A percentile compares a stretch with the other conserved stretches of the same genome.
Evolutionary conservation across 352 stramenopile genomes (phyloP).

Genomic region (Peronospora tabacina): DNA sequence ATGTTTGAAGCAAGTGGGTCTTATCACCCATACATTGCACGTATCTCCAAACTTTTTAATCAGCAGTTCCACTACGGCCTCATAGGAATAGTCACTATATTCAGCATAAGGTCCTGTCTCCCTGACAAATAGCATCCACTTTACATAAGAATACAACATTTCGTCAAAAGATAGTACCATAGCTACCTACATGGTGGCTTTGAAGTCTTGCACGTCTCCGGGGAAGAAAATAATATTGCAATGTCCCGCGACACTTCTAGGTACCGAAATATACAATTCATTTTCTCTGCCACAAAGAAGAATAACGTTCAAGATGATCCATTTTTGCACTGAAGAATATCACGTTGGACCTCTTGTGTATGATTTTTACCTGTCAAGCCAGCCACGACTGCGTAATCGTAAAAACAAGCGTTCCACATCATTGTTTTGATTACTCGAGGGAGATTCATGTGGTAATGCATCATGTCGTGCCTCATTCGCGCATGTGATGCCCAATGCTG

Average conservation of each 20-base stretch:
- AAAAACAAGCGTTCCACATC: conserved; percentile 16
- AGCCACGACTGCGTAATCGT: conserved; percentile 25
- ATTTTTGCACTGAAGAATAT: neutral
- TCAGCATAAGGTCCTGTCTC: conserved; percentile 27
- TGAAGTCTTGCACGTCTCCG: conserved; percentile 57
- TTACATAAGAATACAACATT: neutral
- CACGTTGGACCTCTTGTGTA: neutral
- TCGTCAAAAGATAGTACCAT: neutral
- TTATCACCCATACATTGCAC: conserved; percentile 55
- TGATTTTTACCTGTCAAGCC: conserved; percentile 25
- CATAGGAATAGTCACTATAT: conserved; percentile 54
- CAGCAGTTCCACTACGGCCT: conserved; percentile 36
- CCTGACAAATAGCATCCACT: conserved; percentile 11
- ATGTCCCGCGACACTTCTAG: conserved; percentile 12
- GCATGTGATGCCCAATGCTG: conserved; percentile 14
- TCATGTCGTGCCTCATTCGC: conserved; percentile 5
- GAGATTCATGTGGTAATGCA: neutral
- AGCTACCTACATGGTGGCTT: conserved; percentile 34
- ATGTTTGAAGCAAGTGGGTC: conserved; percentile 34
- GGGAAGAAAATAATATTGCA: conserved; percentile 67
- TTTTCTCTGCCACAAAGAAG: conserved; percentile 27
- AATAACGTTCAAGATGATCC: too few relatives aligned
- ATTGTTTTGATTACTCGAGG: conserved; percentile 17
- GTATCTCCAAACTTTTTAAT: conserved; percentile 42
- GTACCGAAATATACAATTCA: conserved; percentile 38